Evolutionary conservation across 768 basidiomycete species (phyloP), one percentile per base, ranked within the genome.

Genomic region (Cubamyces sp.): DNA sequence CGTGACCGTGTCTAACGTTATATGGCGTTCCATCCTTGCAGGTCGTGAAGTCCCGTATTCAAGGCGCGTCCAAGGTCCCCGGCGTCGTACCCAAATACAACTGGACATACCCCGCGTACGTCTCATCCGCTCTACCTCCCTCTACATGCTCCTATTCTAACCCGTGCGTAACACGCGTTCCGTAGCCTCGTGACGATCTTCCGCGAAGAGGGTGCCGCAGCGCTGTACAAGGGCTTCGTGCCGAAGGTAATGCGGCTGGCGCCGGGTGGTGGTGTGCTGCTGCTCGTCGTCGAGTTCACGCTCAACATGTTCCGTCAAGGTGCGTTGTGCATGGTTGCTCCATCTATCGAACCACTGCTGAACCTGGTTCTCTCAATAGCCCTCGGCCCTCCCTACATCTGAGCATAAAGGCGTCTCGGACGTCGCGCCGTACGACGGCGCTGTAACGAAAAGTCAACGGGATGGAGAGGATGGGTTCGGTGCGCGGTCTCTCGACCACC

Each of bases 1-100:
- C 23, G 43, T 37, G 7, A 28, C 7, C 12, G n/a, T 34, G 21
- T 15, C 19, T 46, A 28, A 49, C 26, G 25, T n/a, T n/a, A 14
- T 5, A 21, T 42, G 23, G 46, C 23, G 37, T 46, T 54, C 26
- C n/a, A 34, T 51, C 28, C 25, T 26, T 51, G 19, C 66, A 96
- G 90, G 95, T 98, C 64, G 92, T 97, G 63, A 98, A 98, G 76
- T 95, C 94, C 16, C 90, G 96, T 48, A 95, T 98, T 41, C 97
- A 99, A 77, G 87, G 91, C 46, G 76, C 84, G 19, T 78, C 78
- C 43, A 85, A 81, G 65, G 69, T 80, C 28, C 84, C 90, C 0
- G 93, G 92, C 16, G 85, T 87, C n/a, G 75, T 75, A 1, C 90
- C 91, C 19, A 96, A 94, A 71, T 95, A 96, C 77, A 91, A 91